These are phyloP conservation scores for Endogone sp. DNA, from an alignment of 192 early-diverging fungal genomes.

Conservation along the genomic window DNA sequence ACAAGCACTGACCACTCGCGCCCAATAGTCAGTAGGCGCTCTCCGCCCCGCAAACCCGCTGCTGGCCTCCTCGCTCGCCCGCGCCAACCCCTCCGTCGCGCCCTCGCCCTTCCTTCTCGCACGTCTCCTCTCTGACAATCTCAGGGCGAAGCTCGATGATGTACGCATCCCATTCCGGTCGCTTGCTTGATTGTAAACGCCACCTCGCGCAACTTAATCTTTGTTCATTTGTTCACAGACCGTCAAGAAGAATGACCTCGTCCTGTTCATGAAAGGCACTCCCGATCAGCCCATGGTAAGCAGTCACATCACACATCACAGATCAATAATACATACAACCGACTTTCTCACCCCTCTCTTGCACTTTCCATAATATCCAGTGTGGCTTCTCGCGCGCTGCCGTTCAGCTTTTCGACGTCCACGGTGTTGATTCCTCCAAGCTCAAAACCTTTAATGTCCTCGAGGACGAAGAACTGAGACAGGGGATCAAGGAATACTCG, in stretches of 20 bases:
- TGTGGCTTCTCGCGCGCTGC: slow-evolving; percentile 95
- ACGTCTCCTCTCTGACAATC: not conserved
- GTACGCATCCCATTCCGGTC: not conserved
- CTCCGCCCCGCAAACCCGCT: not conserved
- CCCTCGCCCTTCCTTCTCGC: not conserved
- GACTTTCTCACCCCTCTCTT: not conserved
- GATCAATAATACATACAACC: not conserved
- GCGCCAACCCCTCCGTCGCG: not conserved
- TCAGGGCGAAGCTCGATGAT: not conserved
- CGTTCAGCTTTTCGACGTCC: slow-evolving; percentile 80
- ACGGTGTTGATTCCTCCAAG: slow-evolving; percentile 71
- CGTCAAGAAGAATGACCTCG: slow-evolving; percentile 64
- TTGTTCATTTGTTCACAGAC: slow-evolving; percentile 31
- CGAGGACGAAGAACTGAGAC: slow-evolving; percentile 84
- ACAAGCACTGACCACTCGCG: not conserved
- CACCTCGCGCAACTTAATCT: not conserved
- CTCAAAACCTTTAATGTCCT: slow-evolving; percentile 80
- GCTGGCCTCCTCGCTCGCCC: not conserved
- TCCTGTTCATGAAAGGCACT: slow-evolving; percentile 98
- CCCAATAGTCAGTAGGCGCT: not conserved
- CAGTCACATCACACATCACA: not conserved
- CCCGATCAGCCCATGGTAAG: slow-evolving; percentile 81
- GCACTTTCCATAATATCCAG: too few species aligned
- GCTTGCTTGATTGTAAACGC: not conserved
- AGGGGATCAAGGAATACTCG: slow-evolving; percentile 89